Evolutionary conservation across 2,329 filamentous ascomycete genomes (phyloP).

Genomic region (Trichophyton benhamiae): DNA sequence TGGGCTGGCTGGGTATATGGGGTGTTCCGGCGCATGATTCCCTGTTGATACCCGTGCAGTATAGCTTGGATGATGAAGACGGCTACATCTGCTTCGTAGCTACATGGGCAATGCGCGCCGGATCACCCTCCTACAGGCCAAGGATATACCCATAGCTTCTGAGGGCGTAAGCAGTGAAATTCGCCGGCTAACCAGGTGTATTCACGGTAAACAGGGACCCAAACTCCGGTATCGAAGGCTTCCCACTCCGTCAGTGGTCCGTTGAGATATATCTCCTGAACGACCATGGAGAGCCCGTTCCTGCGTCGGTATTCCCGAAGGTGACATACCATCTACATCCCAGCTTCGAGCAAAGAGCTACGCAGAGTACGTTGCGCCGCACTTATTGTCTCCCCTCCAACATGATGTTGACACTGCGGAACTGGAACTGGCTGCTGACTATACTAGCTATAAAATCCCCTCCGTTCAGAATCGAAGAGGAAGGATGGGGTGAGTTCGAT

Average conservation of each 20-base stretch:
- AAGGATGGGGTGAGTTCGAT: slow-evolving; percentile 98
- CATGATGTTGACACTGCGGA: background rate
- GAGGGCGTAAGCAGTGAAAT: background rate
- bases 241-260: slow-evolving; percentile 86
- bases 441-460: slow-evolving; percentile 61
- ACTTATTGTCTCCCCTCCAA: background rate
- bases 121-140: background rate
- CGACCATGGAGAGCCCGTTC: slow-evolving; percentile 70
- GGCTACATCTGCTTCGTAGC: background rate
- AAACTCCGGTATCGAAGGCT: slow-evolving; percentile 69
- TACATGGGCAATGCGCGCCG: background rate
- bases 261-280: slow-evolving; percentile 77
- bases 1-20: background rate
- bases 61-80: background rate
- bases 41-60: background rate
- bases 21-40: background rate
- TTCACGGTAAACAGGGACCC: slow-evolving; percentile 44
- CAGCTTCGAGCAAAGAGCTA: slow-evolving; percentile 69
- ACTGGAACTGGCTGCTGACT: background rate
- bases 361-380: slow-evolving; percentile 56
- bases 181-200: background rate
- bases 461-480: slow-evolving; percentile 80
- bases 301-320: slow-evolving; percentile 80
- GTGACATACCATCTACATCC: slow-evolving; percentile 88
- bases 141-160: too few species aligned